Percentiles rank a stretch among this genome's conserved stretches.
phyloP scores from a whole-genome alignment of 2,329 filamentous ascomycete genomes.

The Fusarium solani-melongenae region DNA sequence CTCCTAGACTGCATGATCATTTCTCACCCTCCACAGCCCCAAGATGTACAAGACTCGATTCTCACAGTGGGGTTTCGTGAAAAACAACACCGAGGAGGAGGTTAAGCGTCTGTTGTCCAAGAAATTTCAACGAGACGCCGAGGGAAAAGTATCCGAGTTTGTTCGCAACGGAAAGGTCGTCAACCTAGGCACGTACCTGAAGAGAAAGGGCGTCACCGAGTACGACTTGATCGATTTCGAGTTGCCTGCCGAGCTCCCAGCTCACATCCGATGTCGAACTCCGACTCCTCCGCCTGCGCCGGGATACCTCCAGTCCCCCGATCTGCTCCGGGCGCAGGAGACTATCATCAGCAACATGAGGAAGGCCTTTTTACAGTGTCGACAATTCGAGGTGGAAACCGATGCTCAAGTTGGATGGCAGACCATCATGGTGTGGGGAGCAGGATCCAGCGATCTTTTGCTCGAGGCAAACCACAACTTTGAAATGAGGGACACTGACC shows the following conservation, averaged over 20 bases:
- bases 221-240: constrained; percentile 62
- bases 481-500: constrained; percentile 53
- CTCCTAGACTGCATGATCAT: not conserved
- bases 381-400: constrained; percentile 55
- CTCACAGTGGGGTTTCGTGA: constrained; percentile 66
- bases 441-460: constrained; percentile 56
- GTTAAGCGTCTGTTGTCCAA: constrained; percentile 62
- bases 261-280: constrained; percentile 57
- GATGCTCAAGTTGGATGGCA: constrained; percentile 54
- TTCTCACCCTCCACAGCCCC: constrained; percentile 49
- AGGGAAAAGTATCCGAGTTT: constrained; percentile 64
- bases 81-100: constrained; percentile 66
- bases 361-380: constrained; percentile 57
- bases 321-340: constrained; percentile 57
- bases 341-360: constrained; percentile 56
- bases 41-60: constrained; percentile 69
- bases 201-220: constrained; percentile 64
- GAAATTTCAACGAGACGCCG: constrained; percentile 64
- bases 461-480: constrained; percentile 57
- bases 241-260: constrained; percentile 54
- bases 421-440: constrained; percentile 56
- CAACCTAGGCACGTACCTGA: constrained; percentile 63
- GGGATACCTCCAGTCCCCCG: constrained; percentile 55
- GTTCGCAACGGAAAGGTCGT: constrained; percentile 64
- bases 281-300: constrained; percentile 57